These are phyloP conservation scores for Volutella citrinella DNA, from an alignment of 2,329 filamentous ascomycete species.

Conservation along the genomic window DNA sequence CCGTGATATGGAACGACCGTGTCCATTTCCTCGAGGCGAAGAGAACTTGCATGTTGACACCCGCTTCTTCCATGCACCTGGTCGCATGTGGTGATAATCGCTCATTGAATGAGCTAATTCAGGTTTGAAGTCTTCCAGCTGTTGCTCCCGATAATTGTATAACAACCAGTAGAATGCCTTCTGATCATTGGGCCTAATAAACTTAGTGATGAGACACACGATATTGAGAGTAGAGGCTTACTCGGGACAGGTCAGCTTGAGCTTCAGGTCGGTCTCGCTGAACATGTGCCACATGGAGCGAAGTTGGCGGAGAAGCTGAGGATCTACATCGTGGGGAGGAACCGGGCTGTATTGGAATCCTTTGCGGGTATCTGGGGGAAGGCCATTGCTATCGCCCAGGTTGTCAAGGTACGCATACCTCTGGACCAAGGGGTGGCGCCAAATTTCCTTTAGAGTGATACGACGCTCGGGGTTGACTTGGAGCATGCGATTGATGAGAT, in stretches of 20 bases:
- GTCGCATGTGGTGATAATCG: constrained; percentile 80
- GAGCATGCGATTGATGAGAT: constrained; percentile 78
- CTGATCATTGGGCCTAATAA: constrained; percentile 75
- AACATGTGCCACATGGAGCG: constrained; percentile 90
- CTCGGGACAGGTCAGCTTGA: constrained; percentile 64
- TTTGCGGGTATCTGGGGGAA: constrained; percentile 56
- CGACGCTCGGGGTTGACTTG: constrained; percentile 74
- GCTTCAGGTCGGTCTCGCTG: constrained; percentile 66
- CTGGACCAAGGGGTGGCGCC: constrained; percentile 80
- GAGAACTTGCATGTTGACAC: constrained; percentile 61
- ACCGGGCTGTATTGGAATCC: constrained; percentile 59
- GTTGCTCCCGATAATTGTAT: constrained; percentile 75
- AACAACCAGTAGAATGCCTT: constrained; percentile 91
- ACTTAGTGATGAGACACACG: constrained; percentile 19
- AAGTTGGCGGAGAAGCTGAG: constrained; percentile 79
- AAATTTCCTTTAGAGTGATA: constrained; percentile 78
- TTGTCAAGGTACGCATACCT: constrained; percentile 79
- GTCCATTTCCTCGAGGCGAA: constrained; percentile 42
- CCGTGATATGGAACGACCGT: constrained; percentile 53
- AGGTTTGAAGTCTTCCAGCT: constrained; percentile 82
- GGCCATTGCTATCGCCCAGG: constrained; percentile 51
- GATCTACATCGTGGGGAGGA: constrained; percentile 67
- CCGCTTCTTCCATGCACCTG: constrained; percentile 55
- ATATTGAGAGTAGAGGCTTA: constrained; percentile 38
- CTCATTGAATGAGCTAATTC: constrained; percentile 81